Conservation (phyloP, 768 basidiomycete genomes). For the Cystofilobasidium capitatum region DNA sequence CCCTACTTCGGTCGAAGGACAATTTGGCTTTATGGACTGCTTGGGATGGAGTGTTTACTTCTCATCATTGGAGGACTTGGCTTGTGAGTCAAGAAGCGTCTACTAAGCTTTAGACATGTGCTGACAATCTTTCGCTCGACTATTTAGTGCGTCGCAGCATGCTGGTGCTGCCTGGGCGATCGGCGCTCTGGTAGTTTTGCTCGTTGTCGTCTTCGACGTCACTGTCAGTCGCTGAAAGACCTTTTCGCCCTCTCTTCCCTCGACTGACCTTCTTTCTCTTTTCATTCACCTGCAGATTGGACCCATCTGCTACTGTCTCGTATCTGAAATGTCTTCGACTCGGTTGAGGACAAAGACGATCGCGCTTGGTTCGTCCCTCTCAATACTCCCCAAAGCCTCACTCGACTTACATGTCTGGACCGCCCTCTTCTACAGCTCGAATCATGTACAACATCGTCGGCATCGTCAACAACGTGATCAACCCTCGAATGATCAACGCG, state of each 20-base stretch:
- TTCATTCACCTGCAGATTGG: conserved; percentile 33
- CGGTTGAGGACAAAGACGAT: conserved; percentile 36
- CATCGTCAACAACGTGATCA: conserved; percentile 33
- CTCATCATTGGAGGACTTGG: conserved; percentile 39
- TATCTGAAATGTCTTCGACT: conserved; percentile 33
- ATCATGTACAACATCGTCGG: conserved; percentile 33
- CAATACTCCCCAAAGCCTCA: no score
- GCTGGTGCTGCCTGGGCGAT: not conserved
- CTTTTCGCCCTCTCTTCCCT: no score
- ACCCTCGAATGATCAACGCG: conserved; percentile 34
- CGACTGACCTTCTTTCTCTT: not conserved
- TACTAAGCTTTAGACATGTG: no score
- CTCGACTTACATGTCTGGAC: no score
- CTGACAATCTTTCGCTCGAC: no score
- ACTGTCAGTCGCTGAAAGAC: no score
- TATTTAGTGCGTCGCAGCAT: no score
- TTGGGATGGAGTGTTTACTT: conserved; percentile 33
- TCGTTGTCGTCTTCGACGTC: no score
- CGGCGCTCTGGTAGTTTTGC: not conserved
- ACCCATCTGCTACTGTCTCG: conserved; percentile 33
- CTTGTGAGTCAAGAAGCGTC: no score
- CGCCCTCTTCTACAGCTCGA: no score
- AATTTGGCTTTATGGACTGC: conserved; percentile 40
- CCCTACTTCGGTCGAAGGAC: conserved; percentile 41
- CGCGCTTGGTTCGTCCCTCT: no score